Evolutionary conservation across 805 yeast species (phyloP), one percentile per base, ranked within the genome.

Genomic region (Candida silvatica): DNA sequence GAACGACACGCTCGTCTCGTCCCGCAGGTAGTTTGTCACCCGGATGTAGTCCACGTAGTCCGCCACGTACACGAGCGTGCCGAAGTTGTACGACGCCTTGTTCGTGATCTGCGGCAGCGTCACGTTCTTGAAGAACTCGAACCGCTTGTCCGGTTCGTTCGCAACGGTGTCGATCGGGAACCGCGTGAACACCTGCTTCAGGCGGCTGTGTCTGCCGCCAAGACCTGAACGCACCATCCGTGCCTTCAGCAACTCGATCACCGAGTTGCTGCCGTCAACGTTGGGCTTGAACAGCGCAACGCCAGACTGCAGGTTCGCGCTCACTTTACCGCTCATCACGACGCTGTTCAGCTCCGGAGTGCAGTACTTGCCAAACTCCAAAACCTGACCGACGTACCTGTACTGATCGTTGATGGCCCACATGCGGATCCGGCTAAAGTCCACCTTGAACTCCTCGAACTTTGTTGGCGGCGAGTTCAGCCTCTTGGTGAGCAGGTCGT

Each of bases 331-430:
- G 66, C 48, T 66, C 57, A 53, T 39, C 11, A 74, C 52, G 31
- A 85, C 49, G 37, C 77, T 74, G 52, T 81, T 85, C 48, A 90
- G 72, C 45, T 77, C 85, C 7, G 97, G 97, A 1, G 96, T 81
- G 7, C 68, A 46, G 52, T 71, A 84, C 46, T 77, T 84, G n/a
- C 83, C 64, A 44, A 92, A 80, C 3, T 83, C 65, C 48, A 92
- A 57, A 0, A 82, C 74, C 59, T 92, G 98, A 19, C 96, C 72
- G 37, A 90, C 66, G 34, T 64, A 63, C 42, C 65, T 68, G 11
- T 84, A 79, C 46, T 84, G 78, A 42, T 85, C 94, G 49, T 92
- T 88, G 43, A 92, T 78, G 25, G 81, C 77, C 94, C 95, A 88
- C 81, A 83, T 80, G 47, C 96, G 71, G 26, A 92, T 79, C 46